Percentiles rank a stretch among this genome's conserved stretches.
Conservation (phyloP, 306 rosid genomes). For the Biancaea sappan region DNA sequence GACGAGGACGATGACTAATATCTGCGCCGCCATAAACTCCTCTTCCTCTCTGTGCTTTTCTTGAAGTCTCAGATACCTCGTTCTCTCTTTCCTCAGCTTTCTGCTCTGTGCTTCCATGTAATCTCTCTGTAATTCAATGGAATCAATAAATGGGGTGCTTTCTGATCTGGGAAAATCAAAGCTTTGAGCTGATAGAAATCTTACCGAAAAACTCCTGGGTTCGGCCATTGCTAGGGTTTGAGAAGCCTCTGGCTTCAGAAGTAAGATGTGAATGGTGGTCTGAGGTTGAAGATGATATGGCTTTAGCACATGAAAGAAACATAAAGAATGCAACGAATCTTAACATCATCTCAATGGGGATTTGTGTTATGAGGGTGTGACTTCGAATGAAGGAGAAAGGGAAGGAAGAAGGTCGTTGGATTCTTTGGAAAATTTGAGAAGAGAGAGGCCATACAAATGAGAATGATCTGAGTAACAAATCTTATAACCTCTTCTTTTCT, state of each 20-base stretch:
- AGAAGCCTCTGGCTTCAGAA: background rate
- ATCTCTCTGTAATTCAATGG: slow-evolving; percentile 20
- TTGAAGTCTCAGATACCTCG: background rate
- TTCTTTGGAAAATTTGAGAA: too few species aligned
- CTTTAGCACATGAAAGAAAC: background rate
- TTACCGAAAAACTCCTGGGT: slow-evolving; percentile 8
- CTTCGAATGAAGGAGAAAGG: too few species aligned
- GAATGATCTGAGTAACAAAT: too few species aligned
- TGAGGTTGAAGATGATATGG: slow-evolving; percentile 27
- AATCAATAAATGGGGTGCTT: background rate
- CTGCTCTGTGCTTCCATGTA: too few species aligned
- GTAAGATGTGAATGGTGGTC: background rate
- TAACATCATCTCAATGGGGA: too few species aligned
- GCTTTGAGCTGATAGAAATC: background rate
- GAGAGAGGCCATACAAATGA: too few species aligned
- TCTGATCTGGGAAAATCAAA: background rate
- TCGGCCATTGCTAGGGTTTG: background rate
- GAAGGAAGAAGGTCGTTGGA: too few species aligned
- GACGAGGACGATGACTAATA: slow-evolving; percentile 10
- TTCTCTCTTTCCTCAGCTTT: slow-evolving; percentile 25
- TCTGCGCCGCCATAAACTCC: slow-evolving; percentile 11
- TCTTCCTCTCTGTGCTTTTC: slow-evolving; percentile 15
- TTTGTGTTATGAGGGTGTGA: too few species aligned
- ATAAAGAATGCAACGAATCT: slow-evolving; percentile 9
- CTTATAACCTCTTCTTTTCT: too few species aligned